Evolutionary conservation across 2,329 filamentous ascomycete species (phyloP).

Genomic region (Neoarthrinium moseri): DNA sequence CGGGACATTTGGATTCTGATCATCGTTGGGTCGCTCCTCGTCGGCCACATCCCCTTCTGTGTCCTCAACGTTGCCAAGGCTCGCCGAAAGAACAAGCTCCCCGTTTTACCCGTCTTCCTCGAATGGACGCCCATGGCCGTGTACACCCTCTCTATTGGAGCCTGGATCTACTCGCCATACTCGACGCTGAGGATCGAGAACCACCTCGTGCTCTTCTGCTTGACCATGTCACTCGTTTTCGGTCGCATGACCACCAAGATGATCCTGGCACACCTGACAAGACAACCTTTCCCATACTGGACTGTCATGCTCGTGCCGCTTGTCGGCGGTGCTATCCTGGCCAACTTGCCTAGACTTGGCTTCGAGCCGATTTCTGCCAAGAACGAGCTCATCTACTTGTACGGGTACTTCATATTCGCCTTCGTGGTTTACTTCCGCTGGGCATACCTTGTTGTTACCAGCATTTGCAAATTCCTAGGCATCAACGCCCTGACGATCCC

Average conservation of each 20-base stretch:
- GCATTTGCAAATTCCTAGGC: conserved; percentile 87
- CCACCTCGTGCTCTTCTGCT: conserved; percentile 85
- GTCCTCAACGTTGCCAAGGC: conserved; percentile 81
- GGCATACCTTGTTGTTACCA: conserved; percentile 86
- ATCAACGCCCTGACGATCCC: conserved; percentile 94
- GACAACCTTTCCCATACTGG: conserved; percentile 95
- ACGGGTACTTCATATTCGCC: conserved; percentile 80
- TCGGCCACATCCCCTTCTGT: conserved; percentile 83
- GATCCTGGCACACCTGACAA: conserved; percentile 91
- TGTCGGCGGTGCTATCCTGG: conserved; percentile 78
- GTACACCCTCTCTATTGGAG: conserved; percentile 70
- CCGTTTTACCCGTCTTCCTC: conserved; percentile 79
- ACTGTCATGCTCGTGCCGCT: conserved; percentile 87
- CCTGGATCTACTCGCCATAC: conserved; percentile 89
- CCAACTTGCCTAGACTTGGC: conserved; percentile 78
- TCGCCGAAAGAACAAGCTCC: conserved; percentile 67
- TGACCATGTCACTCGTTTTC: conserved; percentile 96
- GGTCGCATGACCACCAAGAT: conserved; percentile 99
- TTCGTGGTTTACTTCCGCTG: conserved; percentile 86
- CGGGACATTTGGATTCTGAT: conserved; percentile 84
- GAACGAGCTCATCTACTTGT: conserved; percentile 77
- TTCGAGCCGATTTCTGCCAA: conserved; percentile 63
- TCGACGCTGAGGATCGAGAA: conserved; percentile 80
- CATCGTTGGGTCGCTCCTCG: conserved; percentile 63
- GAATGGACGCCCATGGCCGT: conserved; percentile 92